These are phyloP conservation scores for Thelonectria blattea DNA, from an alignment of 2,329 filamentous ascomycete genomes.

Conservation along the genomic window DNA sequence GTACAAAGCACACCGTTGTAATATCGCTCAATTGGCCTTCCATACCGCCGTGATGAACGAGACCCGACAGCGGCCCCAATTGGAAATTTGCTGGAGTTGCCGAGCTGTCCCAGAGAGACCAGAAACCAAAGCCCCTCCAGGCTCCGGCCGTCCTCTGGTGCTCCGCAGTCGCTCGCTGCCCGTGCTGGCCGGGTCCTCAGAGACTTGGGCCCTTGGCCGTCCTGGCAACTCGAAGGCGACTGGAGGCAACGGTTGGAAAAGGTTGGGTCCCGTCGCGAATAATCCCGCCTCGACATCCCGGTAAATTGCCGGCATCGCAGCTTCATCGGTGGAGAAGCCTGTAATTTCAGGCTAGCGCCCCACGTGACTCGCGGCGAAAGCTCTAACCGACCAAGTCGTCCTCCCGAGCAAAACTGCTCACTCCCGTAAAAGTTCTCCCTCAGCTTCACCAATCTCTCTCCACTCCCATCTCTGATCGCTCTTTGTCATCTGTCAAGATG, in stretches of 20 bases:
- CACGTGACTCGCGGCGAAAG: slow-evolving; percentile 51
- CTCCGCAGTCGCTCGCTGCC: slow-evolving; percentile 1
- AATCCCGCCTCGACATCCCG: slow-evolving; percentile 37
- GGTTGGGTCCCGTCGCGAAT: slow-evolving; percentile 30
- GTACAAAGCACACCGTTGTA: not conserved
- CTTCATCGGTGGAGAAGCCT: slow-evolving; percentile 27
- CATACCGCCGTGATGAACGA: not conserved
- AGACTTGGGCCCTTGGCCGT: not conserved
- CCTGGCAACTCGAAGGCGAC: no score
- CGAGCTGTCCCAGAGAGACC: not conserved
- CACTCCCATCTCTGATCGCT: slow-evolving; percentile 66
- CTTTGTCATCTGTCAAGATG: slow-evolving; percentile 77
- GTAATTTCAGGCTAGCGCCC: slow-evolving; percentile 40
- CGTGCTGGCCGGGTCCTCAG: no score
- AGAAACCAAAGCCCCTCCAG: no score
- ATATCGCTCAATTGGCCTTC: slow-evolving; percentile 4
- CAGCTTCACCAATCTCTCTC: slow-evolving; percentile 60
- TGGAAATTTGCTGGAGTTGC: slow-evolving; percentile 3
- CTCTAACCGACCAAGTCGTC: slow-evolving; percentile 52
- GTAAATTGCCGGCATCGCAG: slow-evolving; percentile 42
- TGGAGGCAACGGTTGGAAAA: slow-evolving; percentile 20
- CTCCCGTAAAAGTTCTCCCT: slow-evolving; percentile 55
- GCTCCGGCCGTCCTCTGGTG: not conserved
- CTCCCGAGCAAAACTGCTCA: slow-evolving; percentile 57
- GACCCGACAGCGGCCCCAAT: not conserved